Conservation (phyloP, 179 eudicot species). For the Spergularia azorica region DNA sequence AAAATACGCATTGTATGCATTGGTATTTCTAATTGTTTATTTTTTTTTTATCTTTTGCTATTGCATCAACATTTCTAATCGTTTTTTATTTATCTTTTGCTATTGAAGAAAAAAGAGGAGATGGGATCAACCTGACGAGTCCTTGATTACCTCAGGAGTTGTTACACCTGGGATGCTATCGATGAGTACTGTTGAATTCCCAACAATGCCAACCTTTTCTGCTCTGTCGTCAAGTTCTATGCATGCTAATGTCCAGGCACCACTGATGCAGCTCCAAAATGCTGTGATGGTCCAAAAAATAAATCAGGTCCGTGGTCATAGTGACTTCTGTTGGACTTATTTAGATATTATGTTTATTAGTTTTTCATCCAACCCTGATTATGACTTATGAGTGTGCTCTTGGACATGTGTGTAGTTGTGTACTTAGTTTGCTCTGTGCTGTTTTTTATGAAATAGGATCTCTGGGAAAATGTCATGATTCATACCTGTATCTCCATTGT, state of each 20-base stretch:
- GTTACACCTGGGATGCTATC: constrained; percentile 56
- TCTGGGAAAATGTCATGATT: too few relatives aligned
- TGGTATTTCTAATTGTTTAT: neutral
- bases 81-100: neutral
- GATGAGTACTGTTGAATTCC: constrained; percentile 46
- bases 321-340: neutral
- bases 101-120: constrained; percentile 72
- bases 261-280: constrained; percentile 63
- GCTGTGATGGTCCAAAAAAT: constrained; percentile 58
- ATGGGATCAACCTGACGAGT: constrained; percentile 96
- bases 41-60: neutral
- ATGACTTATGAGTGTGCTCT: neutral
- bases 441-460: too few relatives aligned
- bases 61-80: neutral
- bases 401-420: neutral
- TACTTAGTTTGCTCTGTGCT: too few relatives aligned
- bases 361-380: neutral
- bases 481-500: too few relatives aligned
- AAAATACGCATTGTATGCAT: neutral
- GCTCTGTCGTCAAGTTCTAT: constrained; percentile 40
- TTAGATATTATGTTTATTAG: neutral
- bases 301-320: constrained; percentile 44
- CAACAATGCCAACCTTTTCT: constrained; percentile 35
- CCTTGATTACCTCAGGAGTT: constrained; percentile 56
- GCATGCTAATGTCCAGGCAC: constrained; percentile 41